Base-by-base conservation (phyloP, 305 asterid genomes). In the Fraxinus platypoda region DNA sequence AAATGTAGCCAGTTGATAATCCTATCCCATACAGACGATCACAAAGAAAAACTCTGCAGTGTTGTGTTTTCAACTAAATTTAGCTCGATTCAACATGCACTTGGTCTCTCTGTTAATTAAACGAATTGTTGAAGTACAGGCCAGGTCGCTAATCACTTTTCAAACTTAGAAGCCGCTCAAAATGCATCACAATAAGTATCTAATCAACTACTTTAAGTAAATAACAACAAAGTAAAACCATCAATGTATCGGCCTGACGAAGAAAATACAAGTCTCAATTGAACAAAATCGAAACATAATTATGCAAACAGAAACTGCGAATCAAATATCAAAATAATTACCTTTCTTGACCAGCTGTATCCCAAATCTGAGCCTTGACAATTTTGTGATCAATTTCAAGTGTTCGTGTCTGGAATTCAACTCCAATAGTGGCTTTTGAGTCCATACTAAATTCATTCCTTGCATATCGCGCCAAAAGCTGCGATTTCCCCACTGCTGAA, bases 271-370 rank as follows among this genome's bases (percentile, higher is more conserved):
- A 74, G 57, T 74, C 11, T 74, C 52, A 21, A 23, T 13, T 21
- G 31, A 59, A 59, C 30, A 59, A 59, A n/a, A 23, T 17, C 13
- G 34, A 74, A 35, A 30, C 28, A 54, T 13, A 13, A 78, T 4
- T 59, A 7, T 8, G 71, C 71, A 19, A 21, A 54, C 23, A 46
- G 34, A 8, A 2, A 11, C n/a, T 9, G 23, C 15, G 23, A 82
- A 43, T 4, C 34, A 80, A 43, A 3, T 6, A 25, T 2, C 38
- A 9, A 12, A 66, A 25, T 1, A 68, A 71, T 38, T 37, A 89
- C 97, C 97, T 90, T 62, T 93, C 97, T n/a, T 93, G 97, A 68
- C 97, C 97, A 80, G 97, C 97, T 30, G 97, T 93, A 80, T 93
- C 97, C 97, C 97, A 93, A 90, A 93, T 93, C 94, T 93, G 97